Evolutionary conservation across 768 basidiomycete genomes (phyloP), one percentile per base, ranked within the genome.

Genomic region (Grammothele lineata): DNA sequence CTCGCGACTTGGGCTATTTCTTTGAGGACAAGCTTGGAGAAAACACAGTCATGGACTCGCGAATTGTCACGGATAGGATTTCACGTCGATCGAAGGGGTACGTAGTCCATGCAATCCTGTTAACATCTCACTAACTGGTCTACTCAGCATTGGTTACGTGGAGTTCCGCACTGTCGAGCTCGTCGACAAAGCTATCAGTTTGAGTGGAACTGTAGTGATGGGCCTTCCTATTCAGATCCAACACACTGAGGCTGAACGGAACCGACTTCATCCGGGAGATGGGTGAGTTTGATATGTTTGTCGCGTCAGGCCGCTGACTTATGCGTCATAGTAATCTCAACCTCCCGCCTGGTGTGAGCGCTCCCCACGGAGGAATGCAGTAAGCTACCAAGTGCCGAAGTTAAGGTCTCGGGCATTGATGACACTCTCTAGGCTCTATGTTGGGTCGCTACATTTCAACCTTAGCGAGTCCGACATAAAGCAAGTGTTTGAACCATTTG

Each of bases 401-500:
- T 14, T 14, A 7, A 30, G 14, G 14, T 30, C 8, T 30, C 27
- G 7, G 27, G 7, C 27, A 14, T 14, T 30, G 8, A 30, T 33
- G 5, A 26, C 21, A 38, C 40, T 38, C 22, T 37, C 53, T 57
- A 92, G 94, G 66, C 80, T 99, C 66, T 99, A 96, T 66, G 92
- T 99, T 66, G 93, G 92, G 48, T 95, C 92, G 51, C 73, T 99
- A 37, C 92, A 97, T 68, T 96, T 95, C 75, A 94, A 92, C 67
- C 84, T 99, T 51, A 90, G 92, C 45, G 90, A 96, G 70, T 85
- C 91, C 58, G 95, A 99, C 73, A 87, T 99, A 71, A 90, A 87
- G 70, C 93, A 97, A 80, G 95, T 99, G 57, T 99, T 99, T 67
- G 93, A 96, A 64, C 93, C 95, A 9, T 99, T 98, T 66, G 96